Evolutionary conservation across 345 rosid genomes (phyloP).

Genomic region (Heritiera littoralis): DNA sequence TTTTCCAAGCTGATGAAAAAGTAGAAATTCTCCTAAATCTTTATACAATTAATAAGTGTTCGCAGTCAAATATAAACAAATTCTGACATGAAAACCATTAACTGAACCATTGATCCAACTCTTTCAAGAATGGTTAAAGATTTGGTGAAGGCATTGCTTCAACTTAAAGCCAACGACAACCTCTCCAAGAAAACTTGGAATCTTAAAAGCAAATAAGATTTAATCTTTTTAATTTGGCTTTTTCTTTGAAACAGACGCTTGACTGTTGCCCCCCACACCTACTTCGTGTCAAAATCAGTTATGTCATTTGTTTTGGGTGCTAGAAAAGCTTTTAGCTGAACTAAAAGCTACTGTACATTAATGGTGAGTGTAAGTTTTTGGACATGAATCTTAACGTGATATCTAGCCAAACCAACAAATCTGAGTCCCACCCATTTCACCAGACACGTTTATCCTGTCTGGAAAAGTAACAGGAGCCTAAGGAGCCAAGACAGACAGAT

Average conservation of each 20-base stretch:
- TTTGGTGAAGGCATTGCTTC: conserved; percentile 32
- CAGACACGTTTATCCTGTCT: conserved; percentile 16
- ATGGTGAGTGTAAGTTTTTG: neutral
- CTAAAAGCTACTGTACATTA: neutral
- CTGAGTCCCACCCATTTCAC: conserved; percentile 23
- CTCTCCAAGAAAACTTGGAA: conserved; percentile 8
- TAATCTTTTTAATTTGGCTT: neutral
- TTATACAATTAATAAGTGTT: neutral
- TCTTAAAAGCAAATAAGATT: too few species aligned
- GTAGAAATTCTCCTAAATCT: neutral
- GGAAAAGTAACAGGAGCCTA: conserved; percentile 14
- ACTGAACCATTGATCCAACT: neutral
- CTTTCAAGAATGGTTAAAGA: too few species aligned
- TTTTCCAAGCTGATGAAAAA: too few species aligned
- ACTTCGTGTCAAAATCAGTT: neutral
- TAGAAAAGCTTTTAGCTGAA: too few species aligned
- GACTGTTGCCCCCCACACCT: neutral
- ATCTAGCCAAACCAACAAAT: conserved; percentile 17
- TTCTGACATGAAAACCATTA: too few species aligned
- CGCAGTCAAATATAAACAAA: neutral
- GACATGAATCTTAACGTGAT: neutral
- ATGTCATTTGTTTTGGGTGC: neutral
- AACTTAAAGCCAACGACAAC: conserved; percentile 26
- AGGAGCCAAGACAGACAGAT: conserved; percentile 11
- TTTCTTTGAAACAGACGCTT: neutral